These are phyloP conservation scores for Fraxinus latifolia DNA, from an alignment of 305 asterid genomes.

Conservation along the genomic window DNA sequence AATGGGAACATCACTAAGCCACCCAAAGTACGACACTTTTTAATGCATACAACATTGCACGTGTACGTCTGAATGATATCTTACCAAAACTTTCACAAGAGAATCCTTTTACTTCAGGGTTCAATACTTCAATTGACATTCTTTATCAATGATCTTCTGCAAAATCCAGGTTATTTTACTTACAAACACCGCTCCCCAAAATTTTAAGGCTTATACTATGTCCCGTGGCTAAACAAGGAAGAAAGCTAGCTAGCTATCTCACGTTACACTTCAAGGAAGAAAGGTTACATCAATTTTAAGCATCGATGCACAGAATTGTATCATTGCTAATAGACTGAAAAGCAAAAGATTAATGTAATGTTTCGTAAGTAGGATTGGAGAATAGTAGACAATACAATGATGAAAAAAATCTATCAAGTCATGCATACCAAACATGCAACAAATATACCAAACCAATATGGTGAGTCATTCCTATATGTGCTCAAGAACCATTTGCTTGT, in stretches of 20 bases:
- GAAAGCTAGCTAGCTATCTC: background rate
- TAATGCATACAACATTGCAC: background rate
- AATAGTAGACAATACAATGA: background rate
- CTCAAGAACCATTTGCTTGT: background rate
- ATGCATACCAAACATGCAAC: background rate
- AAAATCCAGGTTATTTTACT: background rate
- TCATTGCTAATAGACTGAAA: background rate
- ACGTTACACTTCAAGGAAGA: background rate
- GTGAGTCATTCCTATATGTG: background rate
- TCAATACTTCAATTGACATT: background rate
- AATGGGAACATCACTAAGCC: background rate
- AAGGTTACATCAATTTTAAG: background rate
- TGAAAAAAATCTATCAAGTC: background rate
- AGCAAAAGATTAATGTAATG: background rate
- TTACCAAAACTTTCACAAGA: background rate
- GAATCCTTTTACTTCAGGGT: background rate
- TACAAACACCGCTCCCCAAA: background rate
- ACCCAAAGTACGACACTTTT: background rate
- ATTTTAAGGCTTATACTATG: background rate
- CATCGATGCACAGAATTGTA: background rate
- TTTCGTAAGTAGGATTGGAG: background rate
- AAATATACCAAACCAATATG: background rate
- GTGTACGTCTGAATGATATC: background rate
- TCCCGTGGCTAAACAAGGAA: background rate
- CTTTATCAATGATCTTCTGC: background rate